Evolutionary conservation across 2,329 filamentous ascomycete genomes (phyloP).

Genomic region (Aureobasidium sp.): DNA sequence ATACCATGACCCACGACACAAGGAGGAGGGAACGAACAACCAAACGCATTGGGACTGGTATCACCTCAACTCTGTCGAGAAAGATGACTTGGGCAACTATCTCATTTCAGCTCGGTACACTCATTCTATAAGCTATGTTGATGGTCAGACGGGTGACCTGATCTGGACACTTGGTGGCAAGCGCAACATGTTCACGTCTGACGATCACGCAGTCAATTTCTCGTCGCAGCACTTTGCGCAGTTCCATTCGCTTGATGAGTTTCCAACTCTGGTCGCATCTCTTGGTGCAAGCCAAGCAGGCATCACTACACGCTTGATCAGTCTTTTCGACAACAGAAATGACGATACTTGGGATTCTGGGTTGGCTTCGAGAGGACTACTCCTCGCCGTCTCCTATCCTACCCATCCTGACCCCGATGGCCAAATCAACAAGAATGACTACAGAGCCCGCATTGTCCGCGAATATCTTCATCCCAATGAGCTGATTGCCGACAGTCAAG

Average conservation of each 20-base stretch:
- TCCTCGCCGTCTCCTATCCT: constrained; percentile 28
- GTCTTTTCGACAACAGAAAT: constrained; percentile 45
- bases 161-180: constrained; percentile 44
- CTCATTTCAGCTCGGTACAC: constrained; percentile 47
- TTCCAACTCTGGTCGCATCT: constrained; percentile 21
- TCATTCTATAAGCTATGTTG: constrained; percentile 43
- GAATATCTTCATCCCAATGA: constrained; percentile 24
- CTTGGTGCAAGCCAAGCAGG: constrained; percentile 20
- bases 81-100: constrained; percentile 46
- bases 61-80: constrained; percentile 52
- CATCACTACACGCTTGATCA: constrained; percentile 28
- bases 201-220: constrained; percentile 27
- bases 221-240: constrained; percentile 47
- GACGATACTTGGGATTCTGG: constrained; percentile 5
- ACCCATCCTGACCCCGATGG: neutral
- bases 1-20: constrained; percentile 30
- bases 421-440: constrained; percentile 9
- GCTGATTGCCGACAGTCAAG: constrained; percentile 23
- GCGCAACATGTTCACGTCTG: constrained; percentile 23
- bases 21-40: constrained; percentile 32
- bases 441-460: constrained; percentile 26
- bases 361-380: constrained; percentile 23
- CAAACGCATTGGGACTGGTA: constrained; percentile 42
- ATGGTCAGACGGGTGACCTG: constrained; percentile 41
- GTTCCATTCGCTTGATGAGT: constrained; percentile 38